Evolutionary conservation across 129 eudicot genomes (phyloP), one percentile per base, ranked within the genome.

Genomic region (Logfia minima): DNA sequence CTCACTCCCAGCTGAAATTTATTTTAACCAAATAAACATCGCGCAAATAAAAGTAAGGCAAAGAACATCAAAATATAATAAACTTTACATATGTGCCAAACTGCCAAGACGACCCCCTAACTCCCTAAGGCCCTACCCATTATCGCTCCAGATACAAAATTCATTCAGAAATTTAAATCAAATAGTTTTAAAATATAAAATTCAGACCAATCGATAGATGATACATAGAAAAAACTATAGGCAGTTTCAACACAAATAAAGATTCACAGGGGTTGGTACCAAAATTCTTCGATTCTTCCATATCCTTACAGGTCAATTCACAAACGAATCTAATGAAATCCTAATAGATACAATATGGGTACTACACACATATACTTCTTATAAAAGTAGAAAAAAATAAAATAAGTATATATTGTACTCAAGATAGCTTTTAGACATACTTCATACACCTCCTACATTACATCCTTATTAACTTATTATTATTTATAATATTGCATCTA

Each of bases 1-100:
- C 39, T 90, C 96, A 70, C 28, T 71, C 19, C 85, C 84, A 77
- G 76, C 98, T 92, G 80, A 24, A 73, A 51, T 56, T 29, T 55
- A 24, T 48, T 76, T 26, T 24, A 35, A 16, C 5, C 35, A 56
- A 17, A 56, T 64, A 5, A 39, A 34, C 14, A 55, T 56, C 39
- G 10, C 28, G 22, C 29, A 56, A 22, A 41, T 29, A 22, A 23
- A 59, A 66, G 8, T 4, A 17, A 66, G 4, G 34, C 13, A 51
- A 65, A 19, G 16, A 52, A 18, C 13, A 48, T 1, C 4, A 17
- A 26, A 45, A 45, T 24, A 4, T 14, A 22, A 17, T 11, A 9
- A 45, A 48, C 3, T 28, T 5, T 21, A 11, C 22, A 18, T 16
- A 23, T 34, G 48, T 59, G 11, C 22, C 39, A 63, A 63, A 41